Evolutionary conservation across 805 yeast genomes (phyloP).

Genomic region (Wickerhamomyces kurtzmanii): DNA sequence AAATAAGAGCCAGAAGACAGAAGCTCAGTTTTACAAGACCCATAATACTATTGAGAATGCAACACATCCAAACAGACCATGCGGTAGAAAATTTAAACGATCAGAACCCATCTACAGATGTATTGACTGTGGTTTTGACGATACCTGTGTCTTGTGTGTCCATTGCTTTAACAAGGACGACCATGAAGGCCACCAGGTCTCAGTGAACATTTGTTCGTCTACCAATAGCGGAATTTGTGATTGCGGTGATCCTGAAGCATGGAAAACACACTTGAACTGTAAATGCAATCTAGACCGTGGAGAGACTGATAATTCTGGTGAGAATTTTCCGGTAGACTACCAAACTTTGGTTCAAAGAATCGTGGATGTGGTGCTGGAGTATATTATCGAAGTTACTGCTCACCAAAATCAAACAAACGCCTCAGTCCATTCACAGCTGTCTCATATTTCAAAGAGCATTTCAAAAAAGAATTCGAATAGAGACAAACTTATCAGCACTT

Average conservation of each 20-base stretch:
- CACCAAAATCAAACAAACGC: constrained; percentile 24
- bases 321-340: background rate
- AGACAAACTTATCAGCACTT: too few species aligned
- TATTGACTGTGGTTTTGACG: constrained; percentile 67
- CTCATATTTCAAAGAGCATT: too few species aligned
- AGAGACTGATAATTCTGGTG: constrained; percentile 26
- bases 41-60: too few species aligned
- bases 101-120: constrained; percentile 70
- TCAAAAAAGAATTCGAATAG: too few species aligned
- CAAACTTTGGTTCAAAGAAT: constrained; percentile 11
- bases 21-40: background rate
- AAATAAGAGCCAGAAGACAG: constrained; percentile 6
- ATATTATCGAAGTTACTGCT: constrained; percentile 30
- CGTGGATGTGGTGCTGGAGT: constrained; percentile 27
- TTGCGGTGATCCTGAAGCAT: constrained; percentile 65
- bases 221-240: constrained; percentile 54
- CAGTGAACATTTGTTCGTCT: constrained; percentile 37
- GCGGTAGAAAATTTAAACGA: constrained; percentile 51
- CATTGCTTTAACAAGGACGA: constrained; percentile 64
- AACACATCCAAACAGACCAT: constrained; percentile 53
- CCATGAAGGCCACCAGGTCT: constrained; percentile 58
- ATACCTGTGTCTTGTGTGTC: constrained; percentile 68
- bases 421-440: too few species aligned
- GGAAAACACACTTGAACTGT: constrained; percentile 44
- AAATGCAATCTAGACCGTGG: constrained; percentile 22